A percentile compares a stretch with the other conserved stretches of the same genome.
Conservation (phyloP, 495 filamentous ascomycete genomes). For the Lasiosphaeris hirsuta region DNA sequence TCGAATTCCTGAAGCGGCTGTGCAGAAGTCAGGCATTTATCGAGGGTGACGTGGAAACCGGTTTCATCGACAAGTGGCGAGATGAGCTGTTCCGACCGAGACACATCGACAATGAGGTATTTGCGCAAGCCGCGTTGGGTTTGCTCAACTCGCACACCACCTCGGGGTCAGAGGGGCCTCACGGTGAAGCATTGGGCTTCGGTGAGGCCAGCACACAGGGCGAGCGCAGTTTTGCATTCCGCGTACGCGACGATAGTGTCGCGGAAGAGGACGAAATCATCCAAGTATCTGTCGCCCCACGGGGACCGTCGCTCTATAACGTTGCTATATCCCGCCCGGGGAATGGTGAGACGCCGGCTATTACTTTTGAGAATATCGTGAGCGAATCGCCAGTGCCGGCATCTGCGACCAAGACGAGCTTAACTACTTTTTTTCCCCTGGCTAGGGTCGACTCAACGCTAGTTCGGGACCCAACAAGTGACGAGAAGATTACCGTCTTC, state of each 20-base stretch:
- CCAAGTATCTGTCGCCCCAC: conserved; percentile 63
- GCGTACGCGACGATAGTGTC: conserved; percentile 40
- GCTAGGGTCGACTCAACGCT: conserved; percentile 79
- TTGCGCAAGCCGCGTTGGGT: conserved; percentile 80
- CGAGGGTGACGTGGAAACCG: conserved; percentile 87
- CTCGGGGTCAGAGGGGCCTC: conserved; percentile 29
- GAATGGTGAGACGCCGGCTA: conserved; percentile 25
- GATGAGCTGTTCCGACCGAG: conserved; percentile 64
- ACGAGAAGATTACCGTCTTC: conserved; percentile 71
- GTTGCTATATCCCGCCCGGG: conserved; percentile 53
- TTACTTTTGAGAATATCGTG: conserved; percentile 44
- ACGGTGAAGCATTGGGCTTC: conserved; percentile 56
- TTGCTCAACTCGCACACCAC: conserved; percentile 43
- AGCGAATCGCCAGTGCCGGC: conserved; percentile 30
- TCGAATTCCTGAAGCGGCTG: conserved; percentile 89
- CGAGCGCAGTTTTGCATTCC: conserved; percentile 54
- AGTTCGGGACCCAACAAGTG: conserved; percentile 55
- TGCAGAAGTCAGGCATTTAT: conserved; percentile 79
- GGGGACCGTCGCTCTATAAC: conserved; percentile 58
- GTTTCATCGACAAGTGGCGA: conserved; percentile 86
- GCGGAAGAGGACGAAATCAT: conserved; percentile 45
- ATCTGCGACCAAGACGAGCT: conserved; percentile 26
- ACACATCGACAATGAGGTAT: conserved; percentile 59
- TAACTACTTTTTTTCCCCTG: conserved; percentile 67
- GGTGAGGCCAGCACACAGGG: conserved; percentile 32